These are phyloP conservation scores for Vicia faba DNA, from an alignment of 306 rosid species.

Conservation along the genomic window DNA sequence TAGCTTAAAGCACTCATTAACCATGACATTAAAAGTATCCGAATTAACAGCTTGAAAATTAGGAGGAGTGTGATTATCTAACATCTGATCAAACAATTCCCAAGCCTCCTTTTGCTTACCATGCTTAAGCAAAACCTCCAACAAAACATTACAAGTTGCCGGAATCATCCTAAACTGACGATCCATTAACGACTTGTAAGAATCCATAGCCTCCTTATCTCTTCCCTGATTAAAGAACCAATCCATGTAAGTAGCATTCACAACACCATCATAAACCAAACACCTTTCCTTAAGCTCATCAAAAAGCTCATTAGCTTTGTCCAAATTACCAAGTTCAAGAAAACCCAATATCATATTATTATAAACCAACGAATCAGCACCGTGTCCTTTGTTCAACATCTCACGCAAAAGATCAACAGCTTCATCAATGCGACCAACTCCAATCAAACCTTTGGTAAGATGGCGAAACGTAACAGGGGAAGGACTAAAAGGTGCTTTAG, in stretches of 20 bases:
- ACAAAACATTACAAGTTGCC: conserved; percentile 78
- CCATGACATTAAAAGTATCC: conserved; percentile 85
- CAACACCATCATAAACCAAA: conserved; percentile 87
- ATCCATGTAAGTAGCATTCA: conserved; percentile 85
- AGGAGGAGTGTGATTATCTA: conserved; percentile 90
- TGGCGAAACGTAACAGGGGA: conserved; percentile 82
- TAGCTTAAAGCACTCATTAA: conserved; percentile 76
- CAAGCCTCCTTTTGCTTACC: conserved; percentile 59
- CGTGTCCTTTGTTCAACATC: conserved; percentile 83
- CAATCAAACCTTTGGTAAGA: conserved; percentile 78
- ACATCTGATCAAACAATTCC: conserved; percentile 74
- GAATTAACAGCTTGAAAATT: conserved; percentile 88
- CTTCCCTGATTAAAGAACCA: conserved; percentile 72
- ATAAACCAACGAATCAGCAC: conserved; percentile 87
- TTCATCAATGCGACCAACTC: conserved; percentile 62
- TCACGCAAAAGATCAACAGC: conserved; percentile 85
- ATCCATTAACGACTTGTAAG: conserved; percentile 69
- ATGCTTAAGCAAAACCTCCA: conserved; percentile 77
- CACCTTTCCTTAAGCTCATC: conserved; percentile 93
- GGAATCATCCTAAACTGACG: conserved; percentile 80
- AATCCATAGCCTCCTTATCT: conserved; percentile 86
- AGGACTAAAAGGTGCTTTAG: conserved; percentile 76
- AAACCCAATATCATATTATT: conserved; percentile 78
- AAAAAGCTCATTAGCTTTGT: conserved; percentile 81
- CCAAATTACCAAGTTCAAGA: conserved; percentile 67